These are phyloP conservation scores for Fraxinus xanthoxyloides DNA, from an alignment of 305 asterid genomes.

Conservation along the genomic window DNA sequence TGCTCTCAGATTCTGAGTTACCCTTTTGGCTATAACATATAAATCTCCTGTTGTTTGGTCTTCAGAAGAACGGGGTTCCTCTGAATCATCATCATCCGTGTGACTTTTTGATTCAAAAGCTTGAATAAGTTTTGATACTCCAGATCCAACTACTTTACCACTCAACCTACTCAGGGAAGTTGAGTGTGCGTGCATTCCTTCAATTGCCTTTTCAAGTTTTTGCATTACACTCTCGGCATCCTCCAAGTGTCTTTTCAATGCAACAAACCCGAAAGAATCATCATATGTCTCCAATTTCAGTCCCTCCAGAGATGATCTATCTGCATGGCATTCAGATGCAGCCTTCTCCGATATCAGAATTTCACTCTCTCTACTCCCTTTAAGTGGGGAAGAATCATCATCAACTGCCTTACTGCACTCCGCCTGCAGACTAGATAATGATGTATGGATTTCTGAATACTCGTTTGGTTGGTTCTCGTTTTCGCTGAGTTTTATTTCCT, in stretches of 20 bases:
- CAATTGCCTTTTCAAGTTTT: conserved; percentile 71
- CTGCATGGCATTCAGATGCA: conserved; percentile 23
- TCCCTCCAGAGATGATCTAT: conserved; percentile 26
- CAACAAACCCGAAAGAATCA: conserved; percentile 44
- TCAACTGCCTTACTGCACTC: background rate
- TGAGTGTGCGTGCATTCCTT: conserved; percentile 46
- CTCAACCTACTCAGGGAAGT: conserved; percentile 48
- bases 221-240: conserved; percentile 51
- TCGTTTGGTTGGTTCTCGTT: conserved; percentile 51
- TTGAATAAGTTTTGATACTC: conserved; percentile 80
- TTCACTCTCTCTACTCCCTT: conserved; percentile 35
- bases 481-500: conserved; percentile 32
- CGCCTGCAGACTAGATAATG: conserved; percentile 48
- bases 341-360: conserved; percentile 22
- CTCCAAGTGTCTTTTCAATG: conserved; percentile 51
- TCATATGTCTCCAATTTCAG: conserved; percentile 29
- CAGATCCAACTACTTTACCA: conserved; percentile 50
- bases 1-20: conserved; percentile 34
- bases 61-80: conserved; percentile 37
- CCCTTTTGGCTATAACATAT: conserved; percentile 42
- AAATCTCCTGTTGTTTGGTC: conserved; percentile 43
- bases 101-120: conserved; percentile 68
- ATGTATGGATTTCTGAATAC: conserved; percentile 38
- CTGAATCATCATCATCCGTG: conserved; percentile 54
- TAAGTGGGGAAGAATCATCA: conserved; percentile 18